Percentiles rank a stretch among this genome's conserved stretches.
phyloP scores from a whole-genome alignment of 2,329 filamentous ascomycete species.

The Apiospora saccharicola region DNA sequence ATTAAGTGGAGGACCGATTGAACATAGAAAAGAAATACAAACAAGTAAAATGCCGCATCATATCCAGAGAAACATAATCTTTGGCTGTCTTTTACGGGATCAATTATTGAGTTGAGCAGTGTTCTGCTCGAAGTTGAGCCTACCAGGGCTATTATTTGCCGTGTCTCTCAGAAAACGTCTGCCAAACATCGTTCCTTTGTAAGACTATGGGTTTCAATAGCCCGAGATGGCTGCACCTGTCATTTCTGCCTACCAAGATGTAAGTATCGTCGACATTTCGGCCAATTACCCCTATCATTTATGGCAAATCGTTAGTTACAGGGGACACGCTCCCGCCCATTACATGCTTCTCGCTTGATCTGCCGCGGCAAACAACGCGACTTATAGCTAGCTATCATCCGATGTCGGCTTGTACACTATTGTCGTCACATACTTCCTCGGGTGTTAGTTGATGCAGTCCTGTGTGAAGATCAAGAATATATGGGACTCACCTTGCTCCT shows the following conservation, averaged over 20 bases:
- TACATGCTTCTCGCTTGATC: background rate
- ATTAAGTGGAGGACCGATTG: conserved; percentile 75
- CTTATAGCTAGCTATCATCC: conserved; percentile 51
- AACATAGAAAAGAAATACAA: conserved; percentile 16
- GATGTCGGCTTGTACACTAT: conserved; percentile 94
- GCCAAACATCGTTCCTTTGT: background rate
- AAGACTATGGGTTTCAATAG: background rate
- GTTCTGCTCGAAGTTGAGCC: background rate
- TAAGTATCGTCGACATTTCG: background rate
- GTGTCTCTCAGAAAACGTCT: background rate
- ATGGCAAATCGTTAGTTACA: background rate
- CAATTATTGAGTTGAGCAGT: background rate
- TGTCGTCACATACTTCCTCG: conserved; percentile 85
- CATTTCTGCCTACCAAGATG: background rate
- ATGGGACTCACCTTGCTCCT: conserved; percentile 78
- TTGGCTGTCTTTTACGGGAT: background rate
- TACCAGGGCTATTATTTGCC: background rate
- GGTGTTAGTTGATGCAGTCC: background rate
- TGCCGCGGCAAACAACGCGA: background rate
- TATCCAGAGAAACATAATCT: background rate
- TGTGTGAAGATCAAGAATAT: background rate
- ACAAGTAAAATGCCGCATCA: conserved; percentile 9
- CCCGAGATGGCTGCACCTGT: background rate
- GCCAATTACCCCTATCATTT: conserved; percentile 10
- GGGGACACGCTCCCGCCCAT: background rate